phyloP scores from a whole-genome alignment of 257 asterid genomes.

The Solanum pinnatisectum region DNA sequence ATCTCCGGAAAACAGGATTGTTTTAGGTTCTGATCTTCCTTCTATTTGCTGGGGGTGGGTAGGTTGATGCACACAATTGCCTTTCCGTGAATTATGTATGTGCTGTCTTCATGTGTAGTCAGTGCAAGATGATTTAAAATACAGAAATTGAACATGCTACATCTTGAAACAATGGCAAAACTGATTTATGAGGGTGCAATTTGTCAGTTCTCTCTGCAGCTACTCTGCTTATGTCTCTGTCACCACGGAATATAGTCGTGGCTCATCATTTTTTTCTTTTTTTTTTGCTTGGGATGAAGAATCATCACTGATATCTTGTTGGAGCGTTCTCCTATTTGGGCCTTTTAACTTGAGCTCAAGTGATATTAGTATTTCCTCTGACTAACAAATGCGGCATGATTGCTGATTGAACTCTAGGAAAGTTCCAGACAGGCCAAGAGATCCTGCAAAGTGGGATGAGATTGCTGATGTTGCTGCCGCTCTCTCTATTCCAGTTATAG shows the following conservation, averaged over 20 bases:
- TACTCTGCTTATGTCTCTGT: background rate
- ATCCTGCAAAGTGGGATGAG: constrained; percentile 90
- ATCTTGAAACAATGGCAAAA: background rate
- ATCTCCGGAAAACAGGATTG: too few species aligned
- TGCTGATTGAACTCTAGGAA: constrained; percentile 31
- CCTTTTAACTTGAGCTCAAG: background rate
- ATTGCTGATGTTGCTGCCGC: constrained; percentile 87
- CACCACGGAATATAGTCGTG: background rate
- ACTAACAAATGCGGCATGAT: background rate
- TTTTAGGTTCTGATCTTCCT: background rate
- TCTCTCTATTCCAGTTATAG: constrained; percentile 84
- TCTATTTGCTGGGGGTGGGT: background rate
- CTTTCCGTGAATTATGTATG: background rate
- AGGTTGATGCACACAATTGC: background rate
- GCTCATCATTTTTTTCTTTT: background rate
- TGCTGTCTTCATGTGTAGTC: background rate
- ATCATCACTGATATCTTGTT: background rate
- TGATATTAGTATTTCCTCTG: background rate
- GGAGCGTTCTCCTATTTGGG: background rate
- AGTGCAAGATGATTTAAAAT: background rate
- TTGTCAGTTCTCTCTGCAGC: background rate
- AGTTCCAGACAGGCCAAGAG: constrained; percentile 95
- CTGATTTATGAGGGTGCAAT: background rate
- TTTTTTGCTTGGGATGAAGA: background rate
- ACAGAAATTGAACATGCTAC: background rate